Percentiles rank a stretch among this genome's conserved stretches.
Evolutionary conservation across 495 filamentous ascomycete genomes (phyloP).

Genomic region (Cercophora scortea): DNA sequence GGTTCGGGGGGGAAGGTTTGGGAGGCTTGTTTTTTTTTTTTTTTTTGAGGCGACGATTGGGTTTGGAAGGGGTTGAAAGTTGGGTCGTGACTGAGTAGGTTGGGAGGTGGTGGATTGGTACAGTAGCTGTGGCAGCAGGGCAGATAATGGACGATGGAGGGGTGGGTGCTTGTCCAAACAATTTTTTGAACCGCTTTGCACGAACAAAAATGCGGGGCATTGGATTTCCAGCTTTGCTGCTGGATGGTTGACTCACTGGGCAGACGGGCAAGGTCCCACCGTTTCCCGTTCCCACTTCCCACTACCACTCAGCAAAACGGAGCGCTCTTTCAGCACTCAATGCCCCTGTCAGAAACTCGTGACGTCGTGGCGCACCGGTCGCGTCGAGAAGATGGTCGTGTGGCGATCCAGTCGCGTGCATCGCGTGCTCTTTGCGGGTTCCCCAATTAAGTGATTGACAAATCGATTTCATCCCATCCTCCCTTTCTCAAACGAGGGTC

Average conservation of each 20-base stretch:
- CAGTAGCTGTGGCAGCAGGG: no score
- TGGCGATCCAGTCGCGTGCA: slow-evolving; percentile 10
- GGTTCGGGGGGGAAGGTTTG: neutral
- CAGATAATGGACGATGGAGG: neutral
- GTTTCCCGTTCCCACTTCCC: no score
- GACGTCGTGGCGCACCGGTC: slow-evolving; percentile 15
- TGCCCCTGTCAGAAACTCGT: slow-evolving; percentile 9
- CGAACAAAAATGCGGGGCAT: neutral
- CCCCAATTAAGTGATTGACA: slow-evolving; percentile 10
- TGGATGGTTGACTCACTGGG: neutral
- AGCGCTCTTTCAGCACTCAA: neutral
- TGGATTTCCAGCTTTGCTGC: neutral
- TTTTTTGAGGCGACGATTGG: neutral
- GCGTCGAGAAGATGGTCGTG: slow-evolving; percentile 11
- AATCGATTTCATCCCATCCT: no score
- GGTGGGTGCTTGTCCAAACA: neutral
- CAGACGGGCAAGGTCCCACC: no score
- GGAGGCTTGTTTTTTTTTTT: neutral
- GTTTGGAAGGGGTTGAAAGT: no score
- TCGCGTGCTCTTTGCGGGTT: slow-evolving; percentile 4
- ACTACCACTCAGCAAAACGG: no score
- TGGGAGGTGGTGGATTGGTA: no score
- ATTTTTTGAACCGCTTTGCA: neutral
- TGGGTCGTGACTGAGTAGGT: neutral
- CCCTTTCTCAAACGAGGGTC: no score